phyloP scores from a whole-genome alignment of 2,329 filamentous ascomycete genomes.

The Pseudocercospora musae region DNA sequence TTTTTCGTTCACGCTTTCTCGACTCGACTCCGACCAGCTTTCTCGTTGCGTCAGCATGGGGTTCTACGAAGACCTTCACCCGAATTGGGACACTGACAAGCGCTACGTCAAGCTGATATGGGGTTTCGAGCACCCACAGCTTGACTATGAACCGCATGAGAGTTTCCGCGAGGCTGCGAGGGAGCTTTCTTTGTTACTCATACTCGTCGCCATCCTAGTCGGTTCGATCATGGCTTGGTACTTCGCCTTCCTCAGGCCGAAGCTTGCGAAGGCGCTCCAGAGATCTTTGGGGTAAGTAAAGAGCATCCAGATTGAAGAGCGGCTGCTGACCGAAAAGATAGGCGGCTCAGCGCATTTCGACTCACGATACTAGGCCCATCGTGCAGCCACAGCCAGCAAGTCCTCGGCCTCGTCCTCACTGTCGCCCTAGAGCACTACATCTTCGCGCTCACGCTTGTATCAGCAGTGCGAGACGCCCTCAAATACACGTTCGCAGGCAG shows the following conservation, averaged over 20 bases:
- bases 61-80: not conserved
- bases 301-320: not conserved
- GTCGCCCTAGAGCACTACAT: not conserved
- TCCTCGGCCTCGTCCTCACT: not conserved
- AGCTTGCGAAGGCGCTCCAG: not conserved
- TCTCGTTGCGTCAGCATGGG: conserved; percentile 15
- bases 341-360: not conserved
- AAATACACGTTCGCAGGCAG: not conserved
- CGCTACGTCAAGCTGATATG: not conserved
- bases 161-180: not conserved
- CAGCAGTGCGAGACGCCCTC: not conserved
- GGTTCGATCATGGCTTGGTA: not conserved
- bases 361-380: not conserved
- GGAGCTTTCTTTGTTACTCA: not conserved
- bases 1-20: not conserved
- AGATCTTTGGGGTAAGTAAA: not conserved
- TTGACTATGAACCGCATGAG: not conserved
- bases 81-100: not conserved
- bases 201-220: not conserved
- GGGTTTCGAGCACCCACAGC: not conserved
- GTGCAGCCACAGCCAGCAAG: not conserved
- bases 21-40: too few relatives aligned
- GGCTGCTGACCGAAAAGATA: not conserved
- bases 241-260: not conserved
- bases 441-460: not conserved